phyloP scores from a whole-genome alignment of 2,329 filamentous ascomycete genomes.

The Ophiostoma piceae region DNA sequence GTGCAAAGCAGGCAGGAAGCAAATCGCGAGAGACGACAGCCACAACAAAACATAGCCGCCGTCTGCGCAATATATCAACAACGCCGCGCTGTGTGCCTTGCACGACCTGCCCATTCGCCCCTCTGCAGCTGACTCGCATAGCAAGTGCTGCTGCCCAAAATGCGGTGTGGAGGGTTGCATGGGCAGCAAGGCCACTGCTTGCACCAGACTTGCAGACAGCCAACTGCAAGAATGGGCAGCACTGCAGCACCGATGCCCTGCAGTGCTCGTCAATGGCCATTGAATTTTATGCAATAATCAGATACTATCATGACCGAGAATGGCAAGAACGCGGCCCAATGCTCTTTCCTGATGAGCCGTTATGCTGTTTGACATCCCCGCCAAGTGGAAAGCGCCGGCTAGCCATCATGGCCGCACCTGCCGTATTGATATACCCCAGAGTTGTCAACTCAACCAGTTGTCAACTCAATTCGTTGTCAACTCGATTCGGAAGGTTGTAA shows the following conservation, averaged over 20 bases:
- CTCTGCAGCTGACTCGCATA: neutral
- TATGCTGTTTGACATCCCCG: neutral
- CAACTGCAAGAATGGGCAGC: neutral
- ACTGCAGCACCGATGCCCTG: neutral
- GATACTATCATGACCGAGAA: neutral
- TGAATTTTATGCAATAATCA: neutral
- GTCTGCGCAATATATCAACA: slow-evolving; percentile 10
- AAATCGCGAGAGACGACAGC: neutral
- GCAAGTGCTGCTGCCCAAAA: slow-evolving; percentile 21
- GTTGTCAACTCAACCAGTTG: neutral
- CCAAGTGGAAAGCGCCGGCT: neutral
- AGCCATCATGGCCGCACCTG: neutral
- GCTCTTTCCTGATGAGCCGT: neutral
- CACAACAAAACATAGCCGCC: neutral
- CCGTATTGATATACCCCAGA: neutral
- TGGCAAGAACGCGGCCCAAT: neutral
- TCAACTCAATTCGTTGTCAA: neutral
- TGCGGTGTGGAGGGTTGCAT: slow-evolving; percentile 20
- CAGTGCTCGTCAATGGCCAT: neutral
- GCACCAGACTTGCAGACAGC: neutral
- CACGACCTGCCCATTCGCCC: neutral
- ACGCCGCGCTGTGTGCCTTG: neutral
- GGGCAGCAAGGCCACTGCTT: slow-evolving; percentile 1
- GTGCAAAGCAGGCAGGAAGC: neutral
- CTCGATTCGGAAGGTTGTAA: neutral